Evolutionary conservation across 805 yeast genomes (phyloP), one percentile per base, ranked within the genome.

Genomic region (Nakazawaea pomicola): DNA sequence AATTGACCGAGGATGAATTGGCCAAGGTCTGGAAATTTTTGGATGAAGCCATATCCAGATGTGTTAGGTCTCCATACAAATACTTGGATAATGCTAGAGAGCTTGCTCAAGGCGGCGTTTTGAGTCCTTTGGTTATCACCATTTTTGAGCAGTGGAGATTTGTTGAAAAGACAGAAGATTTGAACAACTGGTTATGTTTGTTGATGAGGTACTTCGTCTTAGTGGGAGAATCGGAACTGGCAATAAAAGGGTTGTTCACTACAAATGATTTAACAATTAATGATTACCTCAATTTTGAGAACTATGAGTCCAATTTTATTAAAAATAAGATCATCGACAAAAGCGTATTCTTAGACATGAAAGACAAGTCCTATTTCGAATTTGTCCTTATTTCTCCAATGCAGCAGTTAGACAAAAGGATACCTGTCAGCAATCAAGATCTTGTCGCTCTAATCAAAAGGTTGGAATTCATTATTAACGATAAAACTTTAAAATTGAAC

Each of bases 41-140:
- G 6, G 96, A 91, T 54, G 93, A 90, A 56, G 65, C 87, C 0
- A 69, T 88, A 23, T 68, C 87, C 1, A 72, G 96, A 47, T 70
- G 81, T 46, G 72, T 82, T 28, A 72, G 76, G 46, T 61, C 88
- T 0, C 97, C 98, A 0, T 93, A 83, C 62, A 88, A 85, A 54
- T 91, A 89, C 51, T 72, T 87, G 40, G 97, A 91, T 54, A 46
- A 58, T 39, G 68, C 77, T 32, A 19, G 40, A 41, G 15, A 43
- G 42, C 12, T 27, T 10, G 3, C 43, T 56, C 15, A 57, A 66
- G 3, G 59, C 56, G 21, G 42, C 48, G 1, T 53, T n/a, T 51
- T 78, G 11, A 78, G 88, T 44, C 85, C 88, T 0, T 70, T 82
- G 38, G 49, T 71, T 2, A 64, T 77, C 11, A 70, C 81, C 0